phyloP scores from a whole-genome alignment of 163 green algal genomes.

The Scenedesmus sp. region DNA sequence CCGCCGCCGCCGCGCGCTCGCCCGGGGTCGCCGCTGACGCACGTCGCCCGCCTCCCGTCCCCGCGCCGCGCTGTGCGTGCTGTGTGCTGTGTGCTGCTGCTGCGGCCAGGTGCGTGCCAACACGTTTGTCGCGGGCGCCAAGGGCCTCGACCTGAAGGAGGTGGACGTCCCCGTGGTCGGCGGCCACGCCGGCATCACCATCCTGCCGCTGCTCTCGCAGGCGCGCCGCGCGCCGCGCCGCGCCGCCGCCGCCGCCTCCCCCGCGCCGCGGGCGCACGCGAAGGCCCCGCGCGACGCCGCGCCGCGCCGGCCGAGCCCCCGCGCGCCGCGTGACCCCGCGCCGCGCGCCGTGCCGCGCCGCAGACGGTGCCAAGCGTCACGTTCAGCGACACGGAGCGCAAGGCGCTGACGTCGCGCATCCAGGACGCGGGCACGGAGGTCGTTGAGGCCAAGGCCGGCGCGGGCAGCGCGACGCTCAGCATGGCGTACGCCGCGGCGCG shows the following conservation, averaged over 20 bases:
- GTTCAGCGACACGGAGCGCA: conserved; percentile 78
- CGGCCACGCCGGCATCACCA: conserved; percentile 97
- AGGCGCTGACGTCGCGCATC: conserved; percentile 93
- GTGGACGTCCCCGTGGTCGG: conserved; percentile 98
- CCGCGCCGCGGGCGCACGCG: too few species aligned
- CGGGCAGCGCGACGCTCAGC: conserved; percentile 86
- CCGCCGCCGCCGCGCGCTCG: too few species aligned
- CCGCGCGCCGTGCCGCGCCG: too few species aligned
- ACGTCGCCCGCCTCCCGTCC: too few species aligned
- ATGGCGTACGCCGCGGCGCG: conserved; percentile 95
- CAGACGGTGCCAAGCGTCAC: conserved; percentile 68
- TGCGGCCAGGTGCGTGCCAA: conserved; percentile 78
- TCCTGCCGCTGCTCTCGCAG: conserved; percentile 98
- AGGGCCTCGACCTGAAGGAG: conserved; percentile 86
- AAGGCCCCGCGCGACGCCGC: background rate
- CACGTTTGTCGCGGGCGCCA: conserved; percentile 91
- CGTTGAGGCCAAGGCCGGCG: conserved; percentile 97
- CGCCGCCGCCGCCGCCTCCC: background rate
- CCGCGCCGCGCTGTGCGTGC: conserved; percentile 46
- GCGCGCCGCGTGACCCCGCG: too few species aligned
- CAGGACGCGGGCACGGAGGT: conserved; percentile 99
- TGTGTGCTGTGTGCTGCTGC: background rate
- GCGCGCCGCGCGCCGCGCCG: conserved; percentile 41
- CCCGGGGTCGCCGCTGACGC: too few species aligned
- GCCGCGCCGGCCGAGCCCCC: too few species aligned